Evolutionary conservation across 2,329 filamentous ascomycete species (phyloP), one percentile per base, ranked within the genome.

Genomic region (Colletotrichum tofieldiae): DNA sequence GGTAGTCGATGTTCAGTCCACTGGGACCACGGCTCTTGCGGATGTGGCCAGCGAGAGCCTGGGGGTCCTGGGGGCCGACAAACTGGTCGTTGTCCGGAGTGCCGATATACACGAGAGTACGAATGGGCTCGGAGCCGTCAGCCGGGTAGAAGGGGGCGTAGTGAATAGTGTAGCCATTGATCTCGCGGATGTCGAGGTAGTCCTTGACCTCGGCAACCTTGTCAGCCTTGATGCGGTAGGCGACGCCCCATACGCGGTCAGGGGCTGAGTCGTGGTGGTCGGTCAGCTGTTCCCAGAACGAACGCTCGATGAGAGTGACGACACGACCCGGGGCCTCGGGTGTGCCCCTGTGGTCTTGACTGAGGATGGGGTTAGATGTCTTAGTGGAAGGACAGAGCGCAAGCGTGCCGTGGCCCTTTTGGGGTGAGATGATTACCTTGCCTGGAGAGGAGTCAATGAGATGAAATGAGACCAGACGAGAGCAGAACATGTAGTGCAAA

Each of bases 141-240:
- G 89, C 86, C 8, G 92, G 91, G 77, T 95, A 87, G 81, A 98
- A 98, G 0, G 93, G 91, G 37, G 95, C 94, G 82, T 95, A 94
- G 82, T 98, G 95, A 76, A 98, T 97, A 65, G 92, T 94, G 83
- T 99, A 99, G 35, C 96, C 96, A 84, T 98, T 98, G 79, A 98
- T 98, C 83, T 99, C 96, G 56, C 96, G 92, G 75, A 98, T 96
- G 82, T 98, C 95, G 59, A 99, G 93, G 81, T 98, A 98, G 71
- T 92, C 89, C 76, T 94, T 92, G 5, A 98, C 96, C 83, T 96
- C 92, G 72, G 91, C 88, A 29, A 97, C 94, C 75, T 91, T 89
- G 2, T 89, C 86, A 8, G 91, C 82, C 37, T 88, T 86, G 82
- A 98, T 96, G 79, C 96, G 93, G 84, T 98, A 97, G 75, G 96